Evolutionary conservation across 2,329 filamentous ascomycete genomes (phyloP), one percentile per base, ranked within the genome.

Genomic region (Calycina herbarum): DNA sequence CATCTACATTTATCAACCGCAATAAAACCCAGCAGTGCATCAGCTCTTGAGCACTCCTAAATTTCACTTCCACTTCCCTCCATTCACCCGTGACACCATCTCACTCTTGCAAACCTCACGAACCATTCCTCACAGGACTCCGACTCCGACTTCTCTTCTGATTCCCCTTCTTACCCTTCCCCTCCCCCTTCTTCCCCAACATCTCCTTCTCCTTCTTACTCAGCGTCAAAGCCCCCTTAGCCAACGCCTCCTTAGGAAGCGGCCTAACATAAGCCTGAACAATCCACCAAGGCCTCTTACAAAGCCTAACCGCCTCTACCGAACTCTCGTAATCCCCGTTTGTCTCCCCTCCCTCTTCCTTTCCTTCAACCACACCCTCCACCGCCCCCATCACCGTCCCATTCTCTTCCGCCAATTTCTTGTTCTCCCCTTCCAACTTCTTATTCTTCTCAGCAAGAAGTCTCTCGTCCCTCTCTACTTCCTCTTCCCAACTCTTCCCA

Each of bases 181-280:
- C 33, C 45, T 62, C 62, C 27, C 7, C 42, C 3, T 58, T 69
- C 65, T 66, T 71, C 45, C 79, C 77, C 66, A 78, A 72, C 69
- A 75, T 82, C 73, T 79, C 81, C 73, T 78, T 82, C 38, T 85
- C 82, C 76, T 93, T 93, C 80, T 93, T 94, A 73, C 88, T 92
- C 68, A 89, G 76, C 65, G 83, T 85, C 76, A 96, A 83, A 2
- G 91, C 89, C 0, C 94, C 94, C 76, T 92, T 93, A 68, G 89
- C 89, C 69, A 95, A 74, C 2, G 95, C 95, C 79, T 98, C 94
- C 71, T 90, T 91, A 0, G 95, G 95, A 73, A 97, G 77, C 51
- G 93, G 94, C 64, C 94, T 82, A 6, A 97, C 85, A 73, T 96
- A 92, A 3, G 94, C 90, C 79, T 98, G 94, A 62, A 89, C 93